Base-by-base conservation (phyloP, 2,329 filamentous ascomycete species). In the Lasiodiplodia theobromae region DNA sequence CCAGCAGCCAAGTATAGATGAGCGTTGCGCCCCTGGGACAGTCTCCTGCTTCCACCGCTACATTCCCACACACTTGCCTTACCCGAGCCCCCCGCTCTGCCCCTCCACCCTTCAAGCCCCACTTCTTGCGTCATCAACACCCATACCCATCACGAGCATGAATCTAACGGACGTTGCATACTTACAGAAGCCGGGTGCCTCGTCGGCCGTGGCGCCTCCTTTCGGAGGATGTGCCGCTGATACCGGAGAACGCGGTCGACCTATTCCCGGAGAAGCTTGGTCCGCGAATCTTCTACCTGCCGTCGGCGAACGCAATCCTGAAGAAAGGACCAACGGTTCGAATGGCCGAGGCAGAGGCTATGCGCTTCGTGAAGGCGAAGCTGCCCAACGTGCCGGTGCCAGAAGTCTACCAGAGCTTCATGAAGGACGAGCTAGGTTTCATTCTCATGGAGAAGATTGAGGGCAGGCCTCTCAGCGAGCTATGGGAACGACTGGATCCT, bases 371-470 rank as follows among this genome's bases (percentile, higher is more conserved):
- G 28, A 28, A 40, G 28, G 38, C 65, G 18, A 56, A 28, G n/a
- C 47, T 64, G 23, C 54, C 65, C 1, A 34, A 44, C 7, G 44
- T 58, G 1, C 65, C 65, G 8, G 65, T 67, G 18, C 65, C 65
- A 21, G 65, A 67, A 38, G 53, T 67, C 28, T 67, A 67, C 65
- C 65, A 67, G 54, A 58, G 53, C 28, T 67, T 67, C 56, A 58
- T 67, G 28, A 67, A 58, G 40, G 65, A 67, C 31, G 65, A 58
- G 7, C 44, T 67, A 23, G 65, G 65, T n/a, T 67, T 58, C 31
- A 72, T 72, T 34, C 69, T 72, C 11, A 72, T 72, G 71, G 70
- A 72, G 53, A 71, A 70, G 47, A 68, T 72, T 16, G 68, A 71
- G 53, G 71, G 71, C 10, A 66, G 71, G 38, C 53, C 53, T 14